A percentile compares a stretch with the other conserved stretches of the same genome.
Conservation (phyloP, 768 basidiomycete genomes). For the Macrolepiota albuminosa region DNA sequence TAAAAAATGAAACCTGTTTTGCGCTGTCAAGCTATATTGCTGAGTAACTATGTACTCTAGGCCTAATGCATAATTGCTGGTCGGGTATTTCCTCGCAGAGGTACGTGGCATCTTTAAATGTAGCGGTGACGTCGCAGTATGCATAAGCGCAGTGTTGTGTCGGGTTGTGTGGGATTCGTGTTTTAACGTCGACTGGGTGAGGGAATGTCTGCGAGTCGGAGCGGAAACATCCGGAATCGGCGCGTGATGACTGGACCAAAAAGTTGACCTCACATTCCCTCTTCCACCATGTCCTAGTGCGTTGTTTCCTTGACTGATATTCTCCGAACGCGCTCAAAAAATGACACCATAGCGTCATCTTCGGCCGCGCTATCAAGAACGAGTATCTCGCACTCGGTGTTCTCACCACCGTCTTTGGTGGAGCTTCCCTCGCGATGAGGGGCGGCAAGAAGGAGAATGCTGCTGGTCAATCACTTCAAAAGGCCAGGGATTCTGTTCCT, state of each 20-base stretch:
- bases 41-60: too few relatives aligned
- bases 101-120: too few relatives aligned
- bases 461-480: constrained; percentile 41
- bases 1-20: too few relatives aligned
- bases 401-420: constrained; percentile 51
- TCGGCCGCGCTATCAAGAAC: constrained; percentile 77
- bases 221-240: constrained; percentile 18
- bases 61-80: too few relatives aligned
- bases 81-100: too few relatives aligned
- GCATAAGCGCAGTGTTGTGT: too few relatives aligned
- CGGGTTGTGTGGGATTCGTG: too few relatives aligned
- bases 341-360: constrained; percentile 49
- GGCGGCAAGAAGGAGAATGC: constrained; percentile 50
- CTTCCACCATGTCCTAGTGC: constrained; percentile 19
- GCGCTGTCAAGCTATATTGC: too few relatives aligned
- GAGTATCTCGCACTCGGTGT: constrained; percentile 75
- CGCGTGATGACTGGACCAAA: constrained; percentile 12
- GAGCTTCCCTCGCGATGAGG: constrained; percentile 47
- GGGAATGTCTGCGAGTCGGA: not conserved
- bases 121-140: too few relatives aligned
- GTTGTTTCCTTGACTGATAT: not conserved
- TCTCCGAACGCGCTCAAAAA: not conserved
- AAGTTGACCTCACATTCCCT: constrained; percentile 11
- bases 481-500: constrained; percentile 61
- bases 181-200: too few relatives aligned